Conservation (phyloP, 225 moss, liverwort and hornwort genomes). For the Climacium dendroides region DNA sequence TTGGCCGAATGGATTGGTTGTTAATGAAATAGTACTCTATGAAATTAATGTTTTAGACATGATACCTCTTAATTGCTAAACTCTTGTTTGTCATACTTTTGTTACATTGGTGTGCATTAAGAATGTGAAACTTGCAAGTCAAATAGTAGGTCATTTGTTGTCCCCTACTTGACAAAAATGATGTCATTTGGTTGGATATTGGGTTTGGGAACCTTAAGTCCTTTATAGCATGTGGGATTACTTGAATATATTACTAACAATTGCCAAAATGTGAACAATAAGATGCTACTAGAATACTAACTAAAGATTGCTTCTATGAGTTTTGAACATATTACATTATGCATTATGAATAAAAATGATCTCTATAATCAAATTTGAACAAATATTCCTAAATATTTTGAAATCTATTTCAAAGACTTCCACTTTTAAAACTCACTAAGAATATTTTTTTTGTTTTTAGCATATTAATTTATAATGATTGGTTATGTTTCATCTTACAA, state of each 20-base stretch:
- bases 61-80: not conserved
- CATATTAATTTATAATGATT: too few relatives aligned
- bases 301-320: too few relatives aligned
- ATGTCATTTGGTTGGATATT: not conserved
- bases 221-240: not conserved
- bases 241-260: not conserved
- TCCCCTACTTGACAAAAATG: not conserved
- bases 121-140: not conserved
- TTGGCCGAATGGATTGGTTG: not conserved
- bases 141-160: not conserved
- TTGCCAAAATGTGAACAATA: not conserved
- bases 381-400: too few relatives aligned
- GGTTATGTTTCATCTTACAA: too few relatives aligned
- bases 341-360: too few relatives aligned
- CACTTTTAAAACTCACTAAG: too few relatives aligned
- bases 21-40: not conserved
- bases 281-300: too few relatives aligned
- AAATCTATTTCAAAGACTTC: too few relatives aligned
- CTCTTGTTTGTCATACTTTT: not conserved
- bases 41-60: not conserved
- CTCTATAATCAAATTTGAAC: too few relatives aligned
- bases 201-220: not conserved
- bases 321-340: too few relatives aligned
- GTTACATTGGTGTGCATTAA: rapidly evolving
- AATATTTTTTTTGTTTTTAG: too few relatives aligned